Conservation (phyloP, 345 rosid genomes). For the Populus alba region DNA sequence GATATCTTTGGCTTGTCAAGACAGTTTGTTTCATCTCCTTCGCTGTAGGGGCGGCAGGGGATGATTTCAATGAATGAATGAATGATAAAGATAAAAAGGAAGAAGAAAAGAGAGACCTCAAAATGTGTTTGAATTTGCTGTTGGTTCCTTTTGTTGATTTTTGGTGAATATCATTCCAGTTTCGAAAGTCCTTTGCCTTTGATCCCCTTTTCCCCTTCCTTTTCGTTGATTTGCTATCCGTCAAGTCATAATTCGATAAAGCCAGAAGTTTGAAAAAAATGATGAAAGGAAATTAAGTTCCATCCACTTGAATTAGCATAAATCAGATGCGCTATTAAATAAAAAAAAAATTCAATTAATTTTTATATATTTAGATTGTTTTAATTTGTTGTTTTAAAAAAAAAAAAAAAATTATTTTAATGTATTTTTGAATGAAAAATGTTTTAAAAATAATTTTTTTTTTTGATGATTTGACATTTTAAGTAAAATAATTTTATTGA, state of each 20-base stretch:
- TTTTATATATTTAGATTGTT: no score
- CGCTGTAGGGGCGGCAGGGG: constrained; percentile 44
- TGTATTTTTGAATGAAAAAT: no score
- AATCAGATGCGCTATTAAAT: no score
- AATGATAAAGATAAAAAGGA: neutral
- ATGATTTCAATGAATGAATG: neutral
- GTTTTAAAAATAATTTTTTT: no score
- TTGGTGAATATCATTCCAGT: constrained; percentile 22
- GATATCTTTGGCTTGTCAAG: constrained; percentile 90
- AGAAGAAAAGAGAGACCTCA: constrained; percentile 6
- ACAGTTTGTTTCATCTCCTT: constrained; percentile 75
- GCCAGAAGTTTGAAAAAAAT: neutral
- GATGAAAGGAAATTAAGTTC: no score
- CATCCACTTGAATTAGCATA: no score
- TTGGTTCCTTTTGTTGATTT: constrained; percentile 28
- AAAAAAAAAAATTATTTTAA: no score
- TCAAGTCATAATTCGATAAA: neutral
- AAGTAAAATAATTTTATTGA: no score
- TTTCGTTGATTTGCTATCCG: neutral
- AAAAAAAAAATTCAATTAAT: no score
- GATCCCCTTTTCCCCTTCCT: neutral
- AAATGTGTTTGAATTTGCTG: constrained; percentile 50
- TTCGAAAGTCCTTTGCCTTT: neutral
- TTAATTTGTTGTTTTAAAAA: no score
- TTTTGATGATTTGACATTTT: no score